phyloP scores from a whole-genome alignment of 768 basidiomycete species.

The Termitomyces sp. region DNA sequence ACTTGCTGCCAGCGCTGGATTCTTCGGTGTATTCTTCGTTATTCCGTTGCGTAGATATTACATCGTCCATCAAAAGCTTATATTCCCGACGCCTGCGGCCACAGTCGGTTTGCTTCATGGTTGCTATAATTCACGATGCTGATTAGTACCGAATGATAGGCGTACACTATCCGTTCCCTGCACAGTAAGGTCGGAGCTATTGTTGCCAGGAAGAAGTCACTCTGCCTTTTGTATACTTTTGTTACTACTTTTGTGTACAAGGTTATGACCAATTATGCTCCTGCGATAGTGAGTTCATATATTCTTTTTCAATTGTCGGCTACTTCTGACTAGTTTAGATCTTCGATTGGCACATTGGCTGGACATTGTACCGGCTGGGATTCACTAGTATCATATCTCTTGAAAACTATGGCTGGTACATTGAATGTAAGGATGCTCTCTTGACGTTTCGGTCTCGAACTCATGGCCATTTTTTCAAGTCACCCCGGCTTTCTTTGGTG shows the following conservation, averaged over 20 bases:
- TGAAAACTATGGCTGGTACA: slow-evolving; percentile 54
- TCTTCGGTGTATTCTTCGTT: slow-evolving; percentile 65
- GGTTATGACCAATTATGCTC: slow-evolving; percentile 51
- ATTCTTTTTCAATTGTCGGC: not conserved
- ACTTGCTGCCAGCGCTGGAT: slow-evolving; percentile 46
- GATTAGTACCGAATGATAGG: slow-evolving; percentile 21
- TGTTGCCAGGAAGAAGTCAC: slow-evolving; percentile 51
- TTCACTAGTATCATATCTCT: slow-evolving; percentile 53
- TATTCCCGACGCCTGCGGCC: slow-evolving; percentile 62
- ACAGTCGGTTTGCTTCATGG: slow-evolving; percentile 29
- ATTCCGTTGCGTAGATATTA: slow-evolving; percentile 59
- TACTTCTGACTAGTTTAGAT: slow-evolving; percentile 21
- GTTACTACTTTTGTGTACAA: slow-evolving; percentile 43
- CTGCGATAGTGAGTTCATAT: slow-evolving; percentile 40
- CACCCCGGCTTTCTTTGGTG: slow-evolving; percentile 55
- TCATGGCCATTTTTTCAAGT: slow-evolving; percentile 17
- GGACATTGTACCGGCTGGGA: slow-evolving; percentile 53
- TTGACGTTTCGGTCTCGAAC: not conserved
- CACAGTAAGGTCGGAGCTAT: slow-evolving; percentile 48
- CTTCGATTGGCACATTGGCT: slow-evolving; percentile 63
- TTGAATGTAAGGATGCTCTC: slow-evolving; percentile 36
- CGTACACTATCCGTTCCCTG: slow-evolving; percentile 57
- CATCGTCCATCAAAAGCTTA: slow-evolving; percentile 56
- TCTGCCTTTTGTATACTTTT: slow-evolving; percentile 44
- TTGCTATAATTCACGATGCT: not conserved